These are phyloP conservation scores for Eutypa lata DNA, from an alignment of 2,329 filamentous ascomycete species.

Conservation along the genomic window DNA sequence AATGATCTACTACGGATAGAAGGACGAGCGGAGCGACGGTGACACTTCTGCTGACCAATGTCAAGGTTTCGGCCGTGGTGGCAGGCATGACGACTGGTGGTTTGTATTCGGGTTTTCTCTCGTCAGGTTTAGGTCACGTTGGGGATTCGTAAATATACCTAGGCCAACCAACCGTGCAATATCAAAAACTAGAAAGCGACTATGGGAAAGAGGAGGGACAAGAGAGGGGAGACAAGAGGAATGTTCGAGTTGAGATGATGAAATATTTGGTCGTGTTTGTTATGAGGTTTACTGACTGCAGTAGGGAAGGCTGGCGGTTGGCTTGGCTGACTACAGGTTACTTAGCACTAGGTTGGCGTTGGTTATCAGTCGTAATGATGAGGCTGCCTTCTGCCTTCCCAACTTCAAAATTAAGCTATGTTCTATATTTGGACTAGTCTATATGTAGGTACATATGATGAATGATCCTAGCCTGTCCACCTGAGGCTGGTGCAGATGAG, in stretches of 20 bases:
- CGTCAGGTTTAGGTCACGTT: not conserved
- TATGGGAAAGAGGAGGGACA: too few species aligned
- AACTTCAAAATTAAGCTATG: not conserved
- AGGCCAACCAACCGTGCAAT: too few species aligned
- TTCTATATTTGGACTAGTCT: not conserved
- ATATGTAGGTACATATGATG: too few species aligned
- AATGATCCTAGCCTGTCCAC: not conserved
- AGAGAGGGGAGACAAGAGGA: too few species aligned
- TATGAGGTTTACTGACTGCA: too few species aligned
- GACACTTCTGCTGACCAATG: conserved; percentile 89
- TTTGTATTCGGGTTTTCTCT: not conserved
- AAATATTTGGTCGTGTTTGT: too few species aligned
- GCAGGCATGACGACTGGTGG: conserved; percentile 67
- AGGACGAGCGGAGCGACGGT: conserved; percentile 97
- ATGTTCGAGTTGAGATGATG: too few species aligned
- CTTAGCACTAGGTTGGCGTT: too few species aligned
- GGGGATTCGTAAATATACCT: too few species aligned
- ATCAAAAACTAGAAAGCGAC: too few species aligned
- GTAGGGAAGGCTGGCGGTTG: not conserved
- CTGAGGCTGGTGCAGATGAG: not conserved
- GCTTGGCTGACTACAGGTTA: too few species aligned
- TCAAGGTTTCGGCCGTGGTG: conserved; percentile 94
- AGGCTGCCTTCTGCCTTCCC: conserved; percentile 2
- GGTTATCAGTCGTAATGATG: conserved; percentile 5
- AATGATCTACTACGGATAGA: conserved; percentile 97